These are phyloP conservation scores for Poteriospumella lacustris DNA, from an alignment of 108 stramenopile genomes.

Conservation along the genomic window DNA sequence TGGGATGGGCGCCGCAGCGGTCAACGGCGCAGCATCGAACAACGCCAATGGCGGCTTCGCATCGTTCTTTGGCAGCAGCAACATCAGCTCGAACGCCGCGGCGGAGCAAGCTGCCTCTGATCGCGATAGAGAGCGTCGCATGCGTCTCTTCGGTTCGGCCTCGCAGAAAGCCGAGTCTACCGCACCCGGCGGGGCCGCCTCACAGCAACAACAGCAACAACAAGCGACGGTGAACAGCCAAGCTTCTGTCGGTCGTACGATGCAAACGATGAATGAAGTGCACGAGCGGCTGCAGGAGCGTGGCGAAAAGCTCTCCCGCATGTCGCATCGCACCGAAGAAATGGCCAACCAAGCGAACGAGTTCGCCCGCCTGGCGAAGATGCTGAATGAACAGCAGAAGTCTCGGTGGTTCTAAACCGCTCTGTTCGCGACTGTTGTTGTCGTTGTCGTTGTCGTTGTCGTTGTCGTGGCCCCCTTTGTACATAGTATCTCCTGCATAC, in stretches of 20 bases:
- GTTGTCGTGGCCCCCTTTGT: too few relatives aligned
- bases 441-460: too few relatives aligned
- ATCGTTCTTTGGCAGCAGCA: too few relatives aligned
- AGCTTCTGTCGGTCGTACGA: not conserved
- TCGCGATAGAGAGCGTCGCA: too few relatives aligned
- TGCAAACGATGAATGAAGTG: slow-evolving; percentile 3
- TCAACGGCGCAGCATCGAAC: not conserved
- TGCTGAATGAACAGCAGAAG: slow-evolving; percentile 18
- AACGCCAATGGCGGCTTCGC: not conserved
- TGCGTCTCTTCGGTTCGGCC: not conserved
- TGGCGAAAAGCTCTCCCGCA: slow-evolving; percentile 21
- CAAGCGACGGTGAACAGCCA: too few relatives aligned
- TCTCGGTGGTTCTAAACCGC: not conserved
- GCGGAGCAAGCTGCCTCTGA: too few relatives aligned
- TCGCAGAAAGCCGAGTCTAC: not conserved
- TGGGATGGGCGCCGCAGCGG: not conserved
- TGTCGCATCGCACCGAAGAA: slow-evolving; percentile 4
- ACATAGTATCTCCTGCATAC: too few relatives aligned
- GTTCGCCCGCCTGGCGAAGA: slow-evolving; percentile 6
- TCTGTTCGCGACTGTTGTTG: too few relatives aligned
- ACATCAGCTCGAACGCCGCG: not conserved
- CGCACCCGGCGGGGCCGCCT: not conserved
- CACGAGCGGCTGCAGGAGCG: not conserved
- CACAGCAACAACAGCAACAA: not conserved
- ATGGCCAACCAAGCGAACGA: slow-evolving; percentile 15